phyloP scores from a whole-genome alignment of 2,329 filamentous ascomycete species.

The Claviceps quebecensis region DNA sequence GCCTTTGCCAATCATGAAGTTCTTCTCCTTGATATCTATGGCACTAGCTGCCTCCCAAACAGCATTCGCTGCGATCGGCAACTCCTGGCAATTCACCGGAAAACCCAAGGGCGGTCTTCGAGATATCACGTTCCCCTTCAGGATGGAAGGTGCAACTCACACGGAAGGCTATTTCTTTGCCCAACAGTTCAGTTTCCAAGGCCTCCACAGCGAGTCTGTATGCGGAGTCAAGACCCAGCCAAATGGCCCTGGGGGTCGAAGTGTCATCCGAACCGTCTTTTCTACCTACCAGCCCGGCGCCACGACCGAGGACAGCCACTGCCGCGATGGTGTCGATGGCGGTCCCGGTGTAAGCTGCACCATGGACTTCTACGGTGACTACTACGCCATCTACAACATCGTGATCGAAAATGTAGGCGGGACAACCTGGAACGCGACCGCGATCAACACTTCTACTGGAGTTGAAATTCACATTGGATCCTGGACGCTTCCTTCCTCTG shows the following conservation, averaged over 20 bases:
- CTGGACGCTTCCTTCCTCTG: not conserved
- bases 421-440: not conserved
- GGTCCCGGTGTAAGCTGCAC: not conserved
- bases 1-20: not conserved
- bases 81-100: not conserved
- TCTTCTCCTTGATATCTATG: not conserved
- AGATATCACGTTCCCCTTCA: constrained; percentile 11
- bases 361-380: not conserved
- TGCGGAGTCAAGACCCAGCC: not conserved
- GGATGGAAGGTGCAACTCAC: constrained; percentile 9
- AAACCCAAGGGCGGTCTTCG: not conserved
- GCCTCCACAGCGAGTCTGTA: not conserved
- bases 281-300: not conserved
- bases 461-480: not conserved
- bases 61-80: not conserved
- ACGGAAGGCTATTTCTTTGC: constrained; percentile 12
- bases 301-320: not conserved
- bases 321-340: not conserved
- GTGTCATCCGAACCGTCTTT: not conserved
- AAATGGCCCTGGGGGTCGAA: not conserved
- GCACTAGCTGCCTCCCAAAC: not conserved
- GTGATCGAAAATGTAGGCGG: not conserved
- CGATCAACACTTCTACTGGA: not conserved
- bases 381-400: not conserved
- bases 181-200: constrained; percentile 10